Base-by-base conservation (phyloP, 306 rosid genomes). In the Mimosa bimucronata region DNA sequence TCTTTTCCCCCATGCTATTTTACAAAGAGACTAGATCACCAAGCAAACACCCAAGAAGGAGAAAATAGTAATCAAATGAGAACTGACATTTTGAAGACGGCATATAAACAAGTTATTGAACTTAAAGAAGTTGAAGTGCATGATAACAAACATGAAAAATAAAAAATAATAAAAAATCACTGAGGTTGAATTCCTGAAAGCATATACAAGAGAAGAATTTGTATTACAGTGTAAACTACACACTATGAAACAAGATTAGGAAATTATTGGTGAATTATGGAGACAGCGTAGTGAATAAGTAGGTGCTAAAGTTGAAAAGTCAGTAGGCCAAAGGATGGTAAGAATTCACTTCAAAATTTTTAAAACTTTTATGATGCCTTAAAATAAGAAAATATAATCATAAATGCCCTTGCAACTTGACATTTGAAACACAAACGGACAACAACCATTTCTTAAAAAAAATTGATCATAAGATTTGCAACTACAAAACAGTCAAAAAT, bases 1-100 rank as follows among this genome's bases (percentile, higher is more conserved):
- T 81, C 93, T 83, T 88, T 70, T n/a, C n/a, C n/a, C n/a, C n/a
- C n/a, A n/a, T n/a, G n/a, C n/a, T n/a, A n/a, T n/a, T n/a, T n/a
- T n/a, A 14, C 89, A 90, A 76, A 91, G 86, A 77, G 97, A 75
- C 98, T 93, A 88, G 82, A 84, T 31, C 74, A 21, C 21, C 55
- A 48, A 1, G 58, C 58, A 19, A 52, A 25, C 23, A 18, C 10
- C 58, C 25, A 52, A 18, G 7, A 18, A 52, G 19, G 25, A 52
- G 58, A 19, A 19, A 25, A 7, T 18, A 19, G 23, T 25, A 52
- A 52, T 19, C 58, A 19, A 52, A 52, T 52, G 58, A 52, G 58
- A 11, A 64, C 0, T 16, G 42, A 44, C 44, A 55, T 42, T 23
- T 77, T 72, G 44, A 67, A 77, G 65, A 81, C 45, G 66, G 55